Evolutionary conservation across 2,329 filamentous ascomycete genomes (phyloP).

Genomic region (Aspergillus sp.): DNA sequence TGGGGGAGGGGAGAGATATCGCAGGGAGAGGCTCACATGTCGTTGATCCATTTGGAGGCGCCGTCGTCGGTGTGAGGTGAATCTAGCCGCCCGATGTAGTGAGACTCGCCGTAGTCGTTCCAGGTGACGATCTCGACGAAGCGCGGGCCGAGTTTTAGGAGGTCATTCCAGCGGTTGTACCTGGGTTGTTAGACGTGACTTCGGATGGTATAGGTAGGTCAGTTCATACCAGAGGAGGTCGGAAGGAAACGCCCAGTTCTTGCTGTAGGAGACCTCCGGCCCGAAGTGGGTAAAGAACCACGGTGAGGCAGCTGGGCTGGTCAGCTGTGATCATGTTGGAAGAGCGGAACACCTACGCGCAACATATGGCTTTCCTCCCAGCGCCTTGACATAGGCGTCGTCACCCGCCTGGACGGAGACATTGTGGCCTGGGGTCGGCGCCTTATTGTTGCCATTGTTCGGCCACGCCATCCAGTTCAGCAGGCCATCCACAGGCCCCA

Average conservation of each 20-base stretch:
- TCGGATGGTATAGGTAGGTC: too few relatives aligned
- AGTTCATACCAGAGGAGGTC: conserved; percentile 39
- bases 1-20: neutral
- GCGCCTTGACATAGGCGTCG: conserved; percentile 28
- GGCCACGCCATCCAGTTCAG: conserved; percentile 47
- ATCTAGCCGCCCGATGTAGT: conserved; percentile 51
- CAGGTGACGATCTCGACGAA: conserved; percentile 50
- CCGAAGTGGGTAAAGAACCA: conserved; percentile 55
- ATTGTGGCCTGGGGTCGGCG: conserved; percentile 38
- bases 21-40: conserved; percentile 24
- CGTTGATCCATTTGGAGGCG: conserved; percentile 49
- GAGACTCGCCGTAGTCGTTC: conserved; percentile 56
- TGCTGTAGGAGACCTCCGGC: conserved; percentile 43
- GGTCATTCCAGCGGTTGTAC: conserved; percentile 40
- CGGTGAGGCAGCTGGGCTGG: conserved; percentile 34
- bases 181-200: too few relatives aligned
- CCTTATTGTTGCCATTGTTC: conserved; percentile 45
- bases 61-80: conserved; percentile 34
- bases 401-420: conserved; percentile 43
- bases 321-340: neutral
- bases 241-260: conserved; percentile 52
- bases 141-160: conserved; percentile 44
- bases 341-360: conserved; percentile 33
- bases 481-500: conserved; percentile 17
- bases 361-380: conserved; percentile 48